Conservation (phyloP, 805 yeast species). For the Millerozyma miso region DNA sequence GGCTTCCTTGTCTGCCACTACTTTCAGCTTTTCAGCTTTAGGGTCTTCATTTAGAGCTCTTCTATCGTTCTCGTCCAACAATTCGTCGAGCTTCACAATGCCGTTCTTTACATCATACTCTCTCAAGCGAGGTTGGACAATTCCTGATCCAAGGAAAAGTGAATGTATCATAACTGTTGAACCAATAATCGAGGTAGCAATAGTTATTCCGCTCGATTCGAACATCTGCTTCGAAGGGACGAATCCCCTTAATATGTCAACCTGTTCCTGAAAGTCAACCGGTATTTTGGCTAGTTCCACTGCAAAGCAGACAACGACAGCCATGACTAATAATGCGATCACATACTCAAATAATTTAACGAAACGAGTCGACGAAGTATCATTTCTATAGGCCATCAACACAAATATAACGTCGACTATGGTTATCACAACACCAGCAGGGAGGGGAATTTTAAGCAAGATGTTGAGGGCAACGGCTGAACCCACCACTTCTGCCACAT, state of each 20-base stretch:
- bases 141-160: slow-evolving; percentile 45
- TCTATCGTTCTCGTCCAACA: slow-evolving; percentile 9
- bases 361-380: slow-evolving; percentile 33
- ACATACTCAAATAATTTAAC: slow-evolving; percentile 36
- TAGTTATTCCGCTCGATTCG: slow-evolving; percentile 39
- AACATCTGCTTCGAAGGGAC: slow-evolving; percentile 42
- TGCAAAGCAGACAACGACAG: slow-evolving; percentile 43
- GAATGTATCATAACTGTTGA: slow-evolving; percentile 53
- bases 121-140: slow-evolving; percentile 46
- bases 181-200: slow-evolving; percentile 46
- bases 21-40: slow-evolving; percentile 2
- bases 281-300: slow-evolving; percentile 39
- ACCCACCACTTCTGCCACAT: slow-evolving; percentile 52
- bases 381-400: slow-evolving; percentile 44
- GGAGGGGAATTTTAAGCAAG: slow-evolving; percentile 39
- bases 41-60: slow-evolving; percentile 8
- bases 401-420: slow-evolving; percentile 44
- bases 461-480: slow-evolving; percentile 49
- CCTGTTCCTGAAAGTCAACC: slow-evolving; percentile 17
- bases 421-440: slow-evolving; percentile 47
- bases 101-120: slow-evolving; percentile 41
- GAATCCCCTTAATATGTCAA: slow-evolving; percentile 41
- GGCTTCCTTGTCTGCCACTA: slow-evolving; percentile 17
- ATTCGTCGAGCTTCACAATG: slow-evolving; percentile 19
- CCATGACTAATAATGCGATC: slow-evolving; percentile 40